phyloP scores from a whole-genome alignment of 352 stramenopile genomes.

The Phytophthora agathidicida region DNA sequence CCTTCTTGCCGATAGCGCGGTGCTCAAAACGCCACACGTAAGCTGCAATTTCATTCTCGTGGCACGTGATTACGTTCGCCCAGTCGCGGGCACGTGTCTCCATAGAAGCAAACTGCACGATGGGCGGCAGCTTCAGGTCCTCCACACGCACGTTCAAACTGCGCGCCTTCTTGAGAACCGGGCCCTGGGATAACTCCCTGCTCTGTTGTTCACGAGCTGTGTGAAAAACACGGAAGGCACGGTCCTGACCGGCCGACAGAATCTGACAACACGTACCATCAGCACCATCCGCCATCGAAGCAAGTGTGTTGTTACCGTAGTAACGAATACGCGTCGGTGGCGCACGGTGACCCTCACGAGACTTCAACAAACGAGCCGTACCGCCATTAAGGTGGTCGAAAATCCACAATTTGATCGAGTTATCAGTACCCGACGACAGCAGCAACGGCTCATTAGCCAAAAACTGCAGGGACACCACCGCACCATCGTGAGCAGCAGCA shows the following conservation, averaged over 20 bases:
- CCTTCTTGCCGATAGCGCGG: conserved; percentile 92
- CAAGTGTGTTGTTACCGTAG: conserved; percentile 91
- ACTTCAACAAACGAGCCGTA: conserved; percentile 89
- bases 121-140: conserved; percentile 92
- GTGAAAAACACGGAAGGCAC: conserved; percentile 92
- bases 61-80: conserved; percentile 95
- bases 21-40: conserved; percentile 96
- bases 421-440: conserved; percentile 88
- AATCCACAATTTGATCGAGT: conserved; percentile 94
- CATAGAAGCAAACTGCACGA: conserved; percentile 91
- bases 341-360: conserved; percentile 82
- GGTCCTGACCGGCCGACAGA: conserved; percentile 89
- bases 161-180: conserved; percentile 92
- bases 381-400: conserved; percentile 90
- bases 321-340: conserved; percentile 89
- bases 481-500: conserved; percentile 73
- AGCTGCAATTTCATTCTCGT: conserved; percentile 92
- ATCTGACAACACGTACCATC: conserved; percentile 91
- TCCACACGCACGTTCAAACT: conserved; percentile 85
- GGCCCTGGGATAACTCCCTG: conserved; percentile 89
- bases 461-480: conserved; percentile 80
- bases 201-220: conserved; percentile 90
- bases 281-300: conserved; percentile 81
- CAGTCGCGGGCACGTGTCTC: conserved; percentile 91
- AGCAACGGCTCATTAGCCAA: conserved; percentile 89